phyloP scores from a whole-genome alignment of 345 rosid species.

The Erucastrum elatum region DNA sequence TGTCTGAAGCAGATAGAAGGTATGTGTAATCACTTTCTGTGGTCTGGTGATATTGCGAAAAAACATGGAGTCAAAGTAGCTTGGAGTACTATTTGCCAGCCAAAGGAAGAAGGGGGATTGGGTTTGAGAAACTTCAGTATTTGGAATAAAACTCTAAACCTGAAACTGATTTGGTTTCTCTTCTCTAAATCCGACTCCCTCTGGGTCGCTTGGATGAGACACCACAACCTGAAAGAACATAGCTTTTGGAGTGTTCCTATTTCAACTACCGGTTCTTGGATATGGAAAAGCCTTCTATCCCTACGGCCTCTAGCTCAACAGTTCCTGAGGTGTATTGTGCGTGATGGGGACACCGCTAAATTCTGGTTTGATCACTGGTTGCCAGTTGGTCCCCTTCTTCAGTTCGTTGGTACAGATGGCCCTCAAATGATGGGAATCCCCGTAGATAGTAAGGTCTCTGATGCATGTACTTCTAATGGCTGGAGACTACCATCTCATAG shows the following conservation, averaged over 20 bases:
- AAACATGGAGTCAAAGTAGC: background rate
- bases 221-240: background rate
- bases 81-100: background rate
- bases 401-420: background rate
- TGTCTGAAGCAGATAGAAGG: background rate
- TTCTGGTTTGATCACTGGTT: background rate
- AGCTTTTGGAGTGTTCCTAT: background rate
- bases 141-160: background rate
- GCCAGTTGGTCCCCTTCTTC: background rate
- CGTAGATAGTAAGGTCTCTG: background rate
- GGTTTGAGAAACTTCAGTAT: background rate
- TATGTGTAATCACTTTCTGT: background rate
- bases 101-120: background rate
- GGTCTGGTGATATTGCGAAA: background rate
- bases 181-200: background rate
- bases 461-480: background rate
- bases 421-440: background rate
- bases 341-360: background rate
- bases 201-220: background rate
- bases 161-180: background rate
- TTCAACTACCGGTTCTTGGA: background rate
- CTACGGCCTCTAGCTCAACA: background rate
- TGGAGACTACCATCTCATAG: background rate
- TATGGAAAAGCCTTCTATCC: background rate
- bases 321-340: background rate